phyloP scores from a whole-genome alignment of 768 basidiomycete species.

The Rhodotorula toruloides region DNA sequence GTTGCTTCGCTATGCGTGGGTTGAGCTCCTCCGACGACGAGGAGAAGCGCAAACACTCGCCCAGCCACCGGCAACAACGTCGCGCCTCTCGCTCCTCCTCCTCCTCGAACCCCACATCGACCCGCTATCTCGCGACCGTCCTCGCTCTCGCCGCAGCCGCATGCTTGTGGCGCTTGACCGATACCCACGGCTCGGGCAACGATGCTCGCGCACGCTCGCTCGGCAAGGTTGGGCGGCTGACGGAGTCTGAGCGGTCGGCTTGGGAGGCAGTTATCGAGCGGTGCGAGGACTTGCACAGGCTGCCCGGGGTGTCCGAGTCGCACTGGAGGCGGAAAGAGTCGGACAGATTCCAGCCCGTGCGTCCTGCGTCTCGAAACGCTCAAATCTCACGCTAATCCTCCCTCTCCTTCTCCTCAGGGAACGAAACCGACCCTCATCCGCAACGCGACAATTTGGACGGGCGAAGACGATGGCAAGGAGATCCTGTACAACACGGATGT shows the following conservation, averaged over 20 bases:
- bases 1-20: background rate
- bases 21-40: slow-evolving; percentile 24
- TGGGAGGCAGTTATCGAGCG: slow-evolving; percentile 41
- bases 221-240: no score
- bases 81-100: background rate
- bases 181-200: background rate
- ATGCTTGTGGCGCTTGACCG: background rate
- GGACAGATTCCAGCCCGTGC: slow-evolving; percentile 44
- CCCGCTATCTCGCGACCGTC: background rate
- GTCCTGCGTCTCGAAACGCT: background rate
- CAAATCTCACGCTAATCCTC: background rate
- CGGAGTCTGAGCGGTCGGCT: background rate
- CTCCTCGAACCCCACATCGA: background rate
- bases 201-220: background rate
- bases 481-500: slow-evolving; percentile 58
- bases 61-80: background rate
- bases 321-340: slow-evolving; percentile 37
- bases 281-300: slow-evolving; percentile 43
- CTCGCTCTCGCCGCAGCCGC: background rate
- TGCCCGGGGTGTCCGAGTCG: slow-evolving; percentile 40
- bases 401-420: slow-evolving; percentile 44
- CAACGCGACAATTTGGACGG: slow-evolving; percentile 78
- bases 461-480: slow-evolving; percentile 57
- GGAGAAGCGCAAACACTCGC: slow-evolving; percentile 17
- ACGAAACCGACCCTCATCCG: slow-evolving; percentile 57